Evolutionary conservation across 768 basidiomycete genomes (phyloP), one percentile per base, ranked within the genome.

Genomic region (Flagelloscypha sp.): DNA sequence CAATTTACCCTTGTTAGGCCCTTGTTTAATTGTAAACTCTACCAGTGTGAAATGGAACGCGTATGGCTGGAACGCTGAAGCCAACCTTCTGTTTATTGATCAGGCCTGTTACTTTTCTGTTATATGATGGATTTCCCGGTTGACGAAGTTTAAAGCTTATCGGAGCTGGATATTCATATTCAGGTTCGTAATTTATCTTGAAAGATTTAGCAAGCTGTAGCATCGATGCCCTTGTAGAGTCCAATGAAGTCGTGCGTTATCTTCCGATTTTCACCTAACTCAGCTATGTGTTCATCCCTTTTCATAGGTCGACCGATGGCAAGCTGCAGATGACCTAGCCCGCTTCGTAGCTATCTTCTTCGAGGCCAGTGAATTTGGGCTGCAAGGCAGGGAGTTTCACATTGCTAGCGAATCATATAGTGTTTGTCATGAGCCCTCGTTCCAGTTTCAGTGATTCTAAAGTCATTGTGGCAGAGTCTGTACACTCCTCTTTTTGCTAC

Each of bases 311-410:
- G n/a, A n/a, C n/a, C n/a, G n/a, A n/a, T 41, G 68, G n/a, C n/a
- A 74, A 29, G 74, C 70, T 5, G 70, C 71, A 1, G 54, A 62
- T 25, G 74, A 77, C 35, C 65, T 76, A 8, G 68, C 71, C 3
- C 65, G 72, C 1, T 76, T 76, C 38, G 55, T 75, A 1, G 55
- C 62, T 12, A 66, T 77, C 36, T 75, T 76, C 52, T 74, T 74
- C 27, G 68, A 74, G 40, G 58, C n/a, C n/a, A 57, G 44, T 22
- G 56, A 69, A 38, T 74, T 75, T 56, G n/a, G n/a, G n/a, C n/a
- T n/a, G n/a, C 64, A 72, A 44, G 72, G 70, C 2, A 53, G 73
- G 1, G 46, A 48, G 2, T 65, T 70, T 43, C 65, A 70, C 35
- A 52, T 71, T 49, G 53, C 63, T 1, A 65, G 66, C 9, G 67